phyloP scores from a whole-genome alignment of 305 asterid genomes.

The Caryopteris hybrid region DNA sequence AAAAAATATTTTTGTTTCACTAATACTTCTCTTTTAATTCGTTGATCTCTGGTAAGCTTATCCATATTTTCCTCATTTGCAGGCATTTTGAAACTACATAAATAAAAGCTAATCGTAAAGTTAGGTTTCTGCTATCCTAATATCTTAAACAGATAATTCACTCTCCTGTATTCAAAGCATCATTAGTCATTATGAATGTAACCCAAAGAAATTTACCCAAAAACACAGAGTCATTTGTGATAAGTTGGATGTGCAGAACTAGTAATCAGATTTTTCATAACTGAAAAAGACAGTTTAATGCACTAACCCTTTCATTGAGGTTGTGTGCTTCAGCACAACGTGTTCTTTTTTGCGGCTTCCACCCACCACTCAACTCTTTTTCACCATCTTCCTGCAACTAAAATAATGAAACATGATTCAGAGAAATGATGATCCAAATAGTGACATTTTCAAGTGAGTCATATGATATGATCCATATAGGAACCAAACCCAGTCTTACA shows the following conservation, averaged over 20 bases:
- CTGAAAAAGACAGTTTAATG: background rate
- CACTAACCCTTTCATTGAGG: slow-evolving; percentile 24
- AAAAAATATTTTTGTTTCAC: too few relatives aligned
- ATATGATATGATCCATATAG: background rate
- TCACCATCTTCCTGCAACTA: slow-evolving; percentile 6
- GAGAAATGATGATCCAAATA: background rate
- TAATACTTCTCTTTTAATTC: background rate
- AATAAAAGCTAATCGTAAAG: too few relatives aligned
- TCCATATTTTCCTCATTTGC: background rate
- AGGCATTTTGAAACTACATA: too few relatives aligned
- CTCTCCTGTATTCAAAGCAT: too few relatives aligned
- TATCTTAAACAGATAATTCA: background rate
- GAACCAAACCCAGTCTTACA: background rate
- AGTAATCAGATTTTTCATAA: background rate
- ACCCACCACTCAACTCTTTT: background rate
- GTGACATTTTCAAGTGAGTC: background rate
- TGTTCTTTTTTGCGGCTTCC: background rate
- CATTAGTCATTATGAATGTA: background rate
- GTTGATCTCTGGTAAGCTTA: too few relatives aligned
- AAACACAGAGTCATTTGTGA: background rate
- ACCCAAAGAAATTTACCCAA: background rate
- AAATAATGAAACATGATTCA: background rate
- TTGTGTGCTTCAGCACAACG: slow-evolving; percentile 19
- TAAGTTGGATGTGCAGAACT: background rate
- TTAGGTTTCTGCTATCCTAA: background rate